phyloP scores from a whole-genome alignment of 768 basidiomycete species.

The Xerocomellus intermedius region DNA sequence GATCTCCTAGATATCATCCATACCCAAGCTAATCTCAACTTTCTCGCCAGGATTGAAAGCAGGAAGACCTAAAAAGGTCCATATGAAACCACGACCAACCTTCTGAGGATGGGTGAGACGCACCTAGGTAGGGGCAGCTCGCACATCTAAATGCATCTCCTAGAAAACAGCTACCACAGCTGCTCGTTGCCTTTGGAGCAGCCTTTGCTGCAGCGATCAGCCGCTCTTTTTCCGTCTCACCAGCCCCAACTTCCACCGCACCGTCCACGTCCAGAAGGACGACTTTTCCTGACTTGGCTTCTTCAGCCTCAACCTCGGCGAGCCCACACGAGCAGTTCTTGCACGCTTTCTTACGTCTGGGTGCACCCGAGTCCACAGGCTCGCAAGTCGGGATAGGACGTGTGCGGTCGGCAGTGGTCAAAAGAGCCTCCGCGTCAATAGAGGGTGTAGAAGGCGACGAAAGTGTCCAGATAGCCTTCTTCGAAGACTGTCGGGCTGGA shows the following conservation, averaged over 20 bases:
- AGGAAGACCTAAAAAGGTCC: conserved; percentile 72
- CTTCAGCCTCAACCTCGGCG: conserved; percentile 88
- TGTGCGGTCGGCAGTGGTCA: conserved; percentile 78
- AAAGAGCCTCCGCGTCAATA: conserved; percentile 80
- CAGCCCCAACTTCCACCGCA: conserved; percentile 58
- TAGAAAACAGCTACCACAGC: conserved; percentile 95
- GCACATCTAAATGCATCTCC: conserved; percentile 98
- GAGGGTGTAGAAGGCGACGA: conserved; percentile 65
- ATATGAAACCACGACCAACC: conserved; percentile 10
- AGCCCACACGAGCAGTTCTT: conserved; percentile 97
- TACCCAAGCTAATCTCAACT: conserved; percentile 84
- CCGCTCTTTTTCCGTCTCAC: conserved; percentile 61
- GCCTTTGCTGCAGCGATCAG: conserved; percentile 63
- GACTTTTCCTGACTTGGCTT: conserved; percentile 57
- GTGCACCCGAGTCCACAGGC: conserved; percentile 48
- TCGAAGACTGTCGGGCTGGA: conserved; percentile 62
- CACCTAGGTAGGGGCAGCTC: conserved; percentile 94
- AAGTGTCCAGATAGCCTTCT: conserved; percentile 88
- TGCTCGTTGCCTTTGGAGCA: conserved; percentile 88
- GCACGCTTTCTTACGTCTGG: conserved; percentile 88
- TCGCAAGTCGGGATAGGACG: conserved; percentile 79
- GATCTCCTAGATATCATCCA: conserved; percentile 75
- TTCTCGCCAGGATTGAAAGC: conserved; percentile 99
- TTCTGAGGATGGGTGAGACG: conserved; percentile 32
- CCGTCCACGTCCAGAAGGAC: conserved; percentile 63